Percentiles rank a stretch among this genome's conserved stretches.
Evolutionary conservation across 148 eudicot genomes (phyloP).

Genomic region (Chenopodium berlandieri): DNA sequence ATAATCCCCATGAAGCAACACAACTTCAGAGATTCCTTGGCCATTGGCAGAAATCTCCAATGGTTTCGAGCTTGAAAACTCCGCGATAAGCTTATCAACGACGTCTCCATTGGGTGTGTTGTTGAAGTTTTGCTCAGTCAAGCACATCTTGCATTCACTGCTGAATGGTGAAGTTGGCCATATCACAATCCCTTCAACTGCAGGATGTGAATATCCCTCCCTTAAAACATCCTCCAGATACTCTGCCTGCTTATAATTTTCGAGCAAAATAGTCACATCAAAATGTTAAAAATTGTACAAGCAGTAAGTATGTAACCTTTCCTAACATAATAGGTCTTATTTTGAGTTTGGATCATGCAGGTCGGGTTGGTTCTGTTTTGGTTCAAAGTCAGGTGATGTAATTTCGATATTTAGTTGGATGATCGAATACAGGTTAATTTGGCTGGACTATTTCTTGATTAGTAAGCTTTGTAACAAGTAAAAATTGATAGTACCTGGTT

Average conservation of each 20-base stretch:
- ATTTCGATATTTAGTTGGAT: too few species aligned
- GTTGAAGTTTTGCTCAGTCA: conserved; percentile 45
- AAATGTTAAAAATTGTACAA: not conserved
- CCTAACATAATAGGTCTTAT: too few species aligned
- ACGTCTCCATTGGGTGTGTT: conserved; percentile 59
- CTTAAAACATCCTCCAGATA: conserved; percentile 47
- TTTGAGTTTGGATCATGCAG: not conserved
- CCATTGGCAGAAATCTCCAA: conserved; percentile 26
- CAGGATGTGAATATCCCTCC: conserved; percentile 54
- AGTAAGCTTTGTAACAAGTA: not conserved
- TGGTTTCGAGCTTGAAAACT: conserved; percentile 32
- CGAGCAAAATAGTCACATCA: not conserved
- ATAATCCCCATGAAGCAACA: conserved; percentile 48
- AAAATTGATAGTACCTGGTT: conserved; percentile 35
- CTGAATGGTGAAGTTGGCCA: conserved; percentile 49
- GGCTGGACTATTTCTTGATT: not conserved
- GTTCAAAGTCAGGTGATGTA: not conserved
- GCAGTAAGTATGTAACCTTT: too few species aligned
- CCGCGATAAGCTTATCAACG: conserved; percentile 48
- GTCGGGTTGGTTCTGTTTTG: not conserved
- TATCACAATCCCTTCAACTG: conserved; percentile 56
- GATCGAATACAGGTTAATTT: too few species aligned
- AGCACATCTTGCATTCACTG: conserved; percentile 52
- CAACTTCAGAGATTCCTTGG: conserved; percentile 34
- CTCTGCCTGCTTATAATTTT: conserved; percentile 34